Base-by-base conservation (phyloP, 805 yeast species). In the Danielozyma ontarioensis region DNA sequence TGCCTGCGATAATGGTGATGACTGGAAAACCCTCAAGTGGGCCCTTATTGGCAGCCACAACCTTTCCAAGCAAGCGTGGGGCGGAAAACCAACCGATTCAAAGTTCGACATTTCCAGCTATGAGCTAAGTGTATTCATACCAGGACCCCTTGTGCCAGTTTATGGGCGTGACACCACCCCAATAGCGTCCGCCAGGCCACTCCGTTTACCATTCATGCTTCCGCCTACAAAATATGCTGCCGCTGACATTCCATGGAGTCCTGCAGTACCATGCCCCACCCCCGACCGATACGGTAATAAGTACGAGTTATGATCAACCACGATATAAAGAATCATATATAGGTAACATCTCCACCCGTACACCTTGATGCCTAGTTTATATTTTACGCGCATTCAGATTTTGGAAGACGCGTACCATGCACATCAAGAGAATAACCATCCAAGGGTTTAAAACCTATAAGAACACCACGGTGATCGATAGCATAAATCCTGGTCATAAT, bases 391-490 rank as follows among this genome's bases (percentile, higher is more conserved):
- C n/a, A n/a, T n/a, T n/a, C n/a, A n/a, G n/a, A n/a, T n/a, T n/a
- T n/a, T 19, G 22, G 10, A 19, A 19, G 10, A 19, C 10, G 10
- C 22, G 22, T 32, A 18, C 4, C 17, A 66, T 66, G 72, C 50
- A 59, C 42, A 66, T 66, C 46, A 64, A 63, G 40, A 52, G 68
- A 54, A 84, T 90, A 28, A 72, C 76, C 8, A 83, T 90, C 34
- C 94, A 87, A 53, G 97, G 97, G 23, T 90, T 90, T 67, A 88
- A 87, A 60, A 88, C 97, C 41, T 90, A 88, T 55, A 83, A 83
- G 59, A 82, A 84, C 48, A 79, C 86, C 26, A 84, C 96, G 0
- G 72, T 77, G 3, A 75, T 89, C 10, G 93, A 83, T 27, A 68
- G 76, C 12, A 65, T 93, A 21, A 82, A 94, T 1, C 90, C 95